Percentiles rank a stretch among this genome's conserved stretches.
phyloP scores from a whole-genome alignment of 139 green algal genomes.

The Spirogloea muscicola region DNA sequence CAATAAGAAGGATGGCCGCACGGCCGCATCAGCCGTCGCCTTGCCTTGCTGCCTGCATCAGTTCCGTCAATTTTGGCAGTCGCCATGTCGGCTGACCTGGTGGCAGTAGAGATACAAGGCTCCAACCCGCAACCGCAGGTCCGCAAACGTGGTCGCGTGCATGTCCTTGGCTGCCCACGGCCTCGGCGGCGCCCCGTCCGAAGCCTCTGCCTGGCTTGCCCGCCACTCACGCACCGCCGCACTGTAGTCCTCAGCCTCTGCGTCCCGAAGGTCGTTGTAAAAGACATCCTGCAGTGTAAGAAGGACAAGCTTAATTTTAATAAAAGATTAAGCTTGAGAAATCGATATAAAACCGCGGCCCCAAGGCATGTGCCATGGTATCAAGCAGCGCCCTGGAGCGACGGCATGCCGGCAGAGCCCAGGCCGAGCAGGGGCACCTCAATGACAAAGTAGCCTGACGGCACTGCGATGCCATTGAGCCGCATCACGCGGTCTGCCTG shows the following conservation, averaged over 20 bases:
- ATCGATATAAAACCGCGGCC: no score
- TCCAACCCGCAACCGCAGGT: conserved; percentile 28
- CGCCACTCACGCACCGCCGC: conserved; percentile 21
- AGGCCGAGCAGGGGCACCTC: background rate
- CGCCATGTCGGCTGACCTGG: conserved; percentile 42
- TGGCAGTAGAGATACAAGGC: conserved; percentile 40
- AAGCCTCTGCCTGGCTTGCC: no score
- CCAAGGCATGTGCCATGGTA: no score
- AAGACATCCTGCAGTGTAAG: conserved; percentile 37
- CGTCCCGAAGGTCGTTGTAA: conserved; percentile 30
- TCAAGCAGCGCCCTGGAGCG: no score
- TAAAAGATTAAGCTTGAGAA: no score
- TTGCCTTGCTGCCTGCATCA: no score
- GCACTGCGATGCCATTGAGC: background rate
- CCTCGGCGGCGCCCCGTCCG: background rate
- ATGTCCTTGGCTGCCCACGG: conserved; percentile 4
- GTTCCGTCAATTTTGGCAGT: no score
- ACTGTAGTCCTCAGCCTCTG: conserved; percentile 14
- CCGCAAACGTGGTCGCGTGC: conserved; percentile 21
- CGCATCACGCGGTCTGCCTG: background rate
- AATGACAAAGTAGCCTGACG: conserved; percentile 37
- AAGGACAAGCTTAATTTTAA: no score
- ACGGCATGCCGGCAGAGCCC: no score
- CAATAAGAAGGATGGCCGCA: background rate
- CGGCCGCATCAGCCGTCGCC: no score